Percentiles rank a stretch among this genome's conserved stretches.
These are phyloP conservation scores for Apophysomyces elegans DNA, from an alignment of 371 early-diverging fungal species.

Conservation along the genomic window DNA sequence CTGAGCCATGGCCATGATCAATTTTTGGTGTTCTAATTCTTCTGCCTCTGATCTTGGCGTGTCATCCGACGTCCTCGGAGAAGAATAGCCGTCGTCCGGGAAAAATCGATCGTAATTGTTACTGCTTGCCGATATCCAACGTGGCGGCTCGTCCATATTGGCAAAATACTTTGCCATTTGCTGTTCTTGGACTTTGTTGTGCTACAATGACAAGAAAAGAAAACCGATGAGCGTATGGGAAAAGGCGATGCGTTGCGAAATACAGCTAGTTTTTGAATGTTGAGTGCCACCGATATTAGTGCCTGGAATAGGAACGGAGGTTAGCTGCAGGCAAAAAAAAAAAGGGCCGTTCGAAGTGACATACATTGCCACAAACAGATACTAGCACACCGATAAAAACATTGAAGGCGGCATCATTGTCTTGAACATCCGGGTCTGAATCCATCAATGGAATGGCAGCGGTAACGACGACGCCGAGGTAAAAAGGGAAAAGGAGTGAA, in stretches of 20 bases:
- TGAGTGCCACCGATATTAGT: slow-evolving; percentile 71
- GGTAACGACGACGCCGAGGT: not conserved
- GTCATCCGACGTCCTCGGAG: slow-evolving; percentile 54
- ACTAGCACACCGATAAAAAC: slow-evolving; percentile 68
- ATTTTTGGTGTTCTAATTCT: slow-evolving; percentile 38
- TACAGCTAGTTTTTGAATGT: slow-evolving; percentile 72
- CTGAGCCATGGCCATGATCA: slow-evolving; percentile 49
- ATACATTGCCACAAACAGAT: slow-evolving; percentile 67
- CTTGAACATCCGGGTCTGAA: slow-evolving; percentile 7
- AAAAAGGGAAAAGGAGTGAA: slow-evolving; percentile 3
- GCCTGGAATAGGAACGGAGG: slow-evolving; percentile 37
- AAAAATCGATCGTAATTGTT: slow-evolving; percentile 32
- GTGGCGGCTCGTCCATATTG: slow-evolving; percentile 50
- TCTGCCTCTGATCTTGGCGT: slow-evolving; percentile 28
- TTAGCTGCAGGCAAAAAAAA: not conserved
- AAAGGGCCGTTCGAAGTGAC: slow-evolving; percentile 5
- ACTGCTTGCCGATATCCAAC: slow-evolving; percentile 39
- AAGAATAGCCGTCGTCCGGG: slow-evolving; percentile 57
- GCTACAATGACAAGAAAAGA: slow-evolving; percentile 26
- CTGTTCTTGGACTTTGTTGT: slow-evolving; percentile 51
- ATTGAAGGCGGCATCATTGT: slow-evolving; percentile 42
- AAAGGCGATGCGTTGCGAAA: not conserved
- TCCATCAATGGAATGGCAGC: not conserved
- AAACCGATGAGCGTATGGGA: not conserved
- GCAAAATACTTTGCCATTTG: slow-evolving; percentile 52